Percentiles rank a stretch among this genome's conserved stretches.
Evolutionary conservation across 805 yeast species (phyloP).

Genomic region (Saturnispora sanitii): DNA sequence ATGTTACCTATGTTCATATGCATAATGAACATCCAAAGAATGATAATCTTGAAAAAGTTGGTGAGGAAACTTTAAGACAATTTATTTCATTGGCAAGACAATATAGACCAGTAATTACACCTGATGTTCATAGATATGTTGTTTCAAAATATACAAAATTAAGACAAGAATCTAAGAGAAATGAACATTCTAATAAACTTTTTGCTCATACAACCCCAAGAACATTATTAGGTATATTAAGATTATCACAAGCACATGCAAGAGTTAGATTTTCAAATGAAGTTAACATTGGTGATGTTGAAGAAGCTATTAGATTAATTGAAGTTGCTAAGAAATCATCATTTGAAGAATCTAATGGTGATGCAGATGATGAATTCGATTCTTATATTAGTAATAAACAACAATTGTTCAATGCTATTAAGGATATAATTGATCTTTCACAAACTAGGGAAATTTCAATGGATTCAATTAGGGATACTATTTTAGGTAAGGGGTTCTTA

Average conservation of each 20-base stretch:
- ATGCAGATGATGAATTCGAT: slow-evolving; percentile 37
- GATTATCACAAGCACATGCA: slow-evolving; percentile 93
- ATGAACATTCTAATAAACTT: slow-evolving; percentile 64
- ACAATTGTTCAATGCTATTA: slow-evolving; percentile 62
- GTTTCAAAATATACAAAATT: slow-evolving; percentile 79
- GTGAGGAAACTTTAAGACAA: slow-evolving; percentile 73
- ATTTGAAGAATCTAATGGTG: slow-evolving; percentile 45
- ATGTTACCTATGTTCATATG: slow-evolving; percentile 95
- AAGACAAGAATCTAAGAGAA: slow-evolving; percentile 82
- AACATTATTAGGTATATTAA: slow-evolving; percentile 79
- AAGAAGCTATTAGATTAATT: slow-evolving; percentile 83
- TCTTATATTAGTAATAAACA: slow-evolving; percentile 61
- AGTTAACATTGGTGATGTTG: slow-evolving; percentile 77
- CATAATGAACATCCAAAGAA: slow-evolving; percentile 66
- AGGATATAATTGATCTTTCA: slow-evolving; percentile 29
- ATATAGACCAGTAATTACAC: slow-evolving; percentile 75
- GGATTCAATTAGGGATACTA: slow-evolving; percentile 48
- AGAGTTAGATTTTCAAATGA: slow-evolving; percentile 68
- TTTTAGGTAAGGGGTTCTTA: slow-evolving; percentile 76
- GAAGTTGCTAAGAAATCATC: slow-evolving; percentile 83
- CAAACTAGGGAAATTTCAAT: slow-evolving; percentile 29
- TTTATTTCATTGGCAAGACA: slow-evolving; percentile 79
- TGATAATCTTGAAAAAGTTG: slow-evolving; percentile 62
- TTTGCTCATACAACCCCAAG: slow-evolving; percentile 94
- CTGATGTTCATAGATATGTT: slow-evolving; percentile 77